A percentile compares a stretch with the other conserved stretches of the same genome.
These are phyloP conservation scores for Serendipita sp. DNA, from an alignment of 1,284 basidiomycete genomes.

Conservation along the genomic window DNA sequence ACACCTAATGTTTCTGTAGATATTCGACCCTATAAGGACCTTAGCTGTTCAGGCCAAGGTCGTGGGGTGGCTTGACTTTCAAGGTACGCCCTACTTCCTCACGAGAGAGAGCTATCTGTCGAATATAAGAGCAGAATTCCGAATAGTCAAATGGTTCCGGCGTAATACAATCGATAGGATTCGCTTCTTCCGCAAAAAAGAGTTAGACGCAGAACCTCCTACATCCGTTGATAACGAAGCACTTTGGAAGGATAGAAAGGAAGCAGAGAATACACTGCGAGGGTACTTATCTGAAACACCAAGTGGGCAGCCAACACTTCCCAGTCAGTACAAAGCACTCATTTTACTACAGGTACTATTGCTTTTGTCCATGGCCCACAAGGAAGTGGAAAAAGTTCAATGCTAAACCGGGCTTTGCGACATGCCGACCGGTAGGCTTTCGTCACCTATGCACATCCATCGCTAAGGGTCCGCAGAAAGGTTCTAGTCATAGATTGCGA, in stretches of 20 bases:
- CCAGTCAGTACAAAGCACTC: background rate
- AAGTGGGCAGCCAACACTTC: conserved; percentile 26
- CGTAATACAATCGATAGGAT: conserved; percentile 40
- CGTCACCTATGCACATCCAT: conserved; percentile 3
- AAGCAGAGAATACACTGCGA: conserved; percentile 55
- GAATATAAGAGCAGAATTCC: conserved; percentile 32
- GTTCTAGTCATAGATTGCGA: conserved; percentile 70
- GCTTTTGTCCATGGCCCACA: conserved; percentile 84
- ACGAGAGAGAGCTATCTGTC: background rate
- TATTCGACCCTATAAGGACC: conserved; percentile 84
- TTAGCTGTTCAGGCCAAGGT: conserved; percentile 77
- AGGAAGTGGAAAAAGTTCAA: conserved; percentile 74
- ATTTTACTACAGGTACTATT: conserved; percentile 36
- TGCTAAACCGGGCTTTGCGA: conserved; percentile 51
- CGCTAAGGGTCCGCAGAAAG: conserved; percentile 32
- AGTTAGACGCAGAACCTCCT: background rate
- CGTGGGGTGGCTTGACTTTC: conserved; percentile 68
- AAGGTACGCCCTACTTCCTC: conserved; percentile 28
- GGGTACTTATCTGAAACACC: conserved; percentile 65
- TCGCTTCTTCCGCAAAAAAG: conserved; percentile 18
- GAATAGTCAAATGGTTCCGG: conserved; percentile 52
- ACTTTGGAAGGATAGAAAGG: conserved; percentile 71
- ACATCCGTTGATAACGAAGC: conserved; percentile 18
- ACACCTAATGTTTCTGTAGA: conserved; percentile 27
- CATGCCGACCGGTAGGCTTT: conserved; percentile 41